phyloP scores from a whole-genome alignment of 1,284 basidiomycete species.

The Ceratobasidium sp. region DNA sequence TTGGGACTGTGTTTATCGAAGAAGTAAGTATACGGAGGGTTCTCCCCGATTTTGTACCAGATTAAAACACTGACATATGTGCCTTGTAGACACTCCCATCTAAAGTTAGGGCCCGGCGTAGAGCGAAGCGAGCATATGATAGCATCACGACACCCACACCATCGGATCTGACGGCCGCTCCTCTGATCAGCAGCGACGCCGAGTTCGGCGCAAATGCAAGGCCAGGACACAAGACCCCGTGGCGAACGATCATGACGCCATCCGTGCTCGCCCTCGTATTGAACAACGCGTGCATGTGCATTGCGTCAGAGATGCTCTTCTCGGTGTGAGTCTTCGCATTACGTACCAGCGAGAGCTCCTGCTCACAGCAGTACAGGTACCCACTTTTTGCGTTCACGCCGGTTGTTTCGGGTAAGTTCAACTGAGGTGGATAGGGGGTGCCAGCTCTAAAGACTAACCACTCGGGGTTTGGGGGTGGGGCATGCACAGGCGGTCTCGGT shows the following conservation, averaged over 20 bases:
- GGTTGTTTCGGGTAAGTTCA: conserved; percentile 25
- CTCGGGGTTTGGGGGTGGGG: not conserved
- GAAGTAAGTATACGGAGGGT: conserved; percentile 37
- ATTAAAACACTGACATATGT: not conserved
- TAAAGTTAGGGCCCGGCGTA: conserved; percentile 24
- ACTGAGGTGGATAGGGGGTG: not conserved
- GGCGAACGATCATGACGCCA: conserved; percentile 23
- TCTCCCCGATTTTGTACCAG: not conserved
- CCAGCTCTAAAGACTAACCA: not conserved
- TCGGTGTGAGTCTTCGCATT: conserved; percentile 26
- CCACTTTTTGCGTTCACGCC: conserved; percentile 33
- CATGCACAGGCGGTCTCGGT: conserved; percentile 25
- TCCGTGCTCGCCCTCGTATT: conserved; percentile 9
- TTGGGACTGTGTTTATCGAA: conserved; percentile 45
- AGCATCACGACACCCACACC: conserved; percentile 19
- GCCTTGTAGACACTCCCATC: conserved; percentile 21
- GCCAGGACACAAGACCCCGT: conserved; percentile 1
- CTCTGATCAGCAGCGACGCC: not conserved
- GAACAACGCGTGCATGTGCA: conserved; percentile 38
- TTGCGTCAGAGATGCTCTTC: conserved; percentile 37
- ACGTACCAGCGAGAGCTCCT: not conserved
- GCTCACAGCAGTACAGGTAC: conserved; percentile 12
- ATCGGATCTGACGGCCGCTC: not conserved
- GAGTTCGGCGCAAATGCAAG: conserved; percentile 1
- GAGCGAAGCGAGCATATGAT: conserved; percentile 11